Percentiles rank a stretch among this genome's conserved stretches.
phyloP scores from a whole-genome alignment of 495 filamentous ascomycete species.

The Penicillium crystallinum region DNA sequence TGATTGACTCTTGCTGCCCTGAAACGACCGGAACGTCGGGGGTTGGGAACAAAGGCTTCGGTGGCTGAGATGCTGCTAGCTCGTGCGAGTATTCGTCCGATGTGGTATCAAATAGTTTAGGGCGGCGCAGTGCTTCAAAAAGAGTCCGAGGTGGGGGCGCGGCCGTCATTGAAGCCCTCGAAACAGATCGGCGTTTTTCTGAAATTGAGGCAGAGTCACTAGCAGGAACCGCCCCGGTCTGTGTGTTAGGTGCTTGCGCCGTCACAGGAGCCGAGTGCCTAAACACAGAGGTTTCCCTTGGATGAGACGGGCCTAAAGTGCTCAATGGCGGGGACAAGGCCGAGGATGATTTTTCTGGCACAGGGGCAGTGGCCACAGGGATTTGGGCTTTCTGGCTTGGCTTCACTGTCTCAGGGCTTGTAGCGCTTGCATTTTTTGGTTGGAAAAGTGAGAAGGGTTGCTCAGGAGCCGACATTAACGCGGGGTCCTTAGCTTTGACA shows the following conservation, averaged over 20 bases:
- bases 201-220: not conserved
- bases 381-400: not conserved
- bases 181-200: not conserved
- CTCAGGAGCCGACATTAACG: not conserved
- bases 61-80: not conserved
- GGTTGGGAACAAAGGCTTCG: not conserved
- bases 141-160: not conserved
- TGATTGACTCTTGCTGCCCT: not conserved
- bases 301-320: not conserved
- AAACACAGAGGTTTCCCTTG: not conserved
- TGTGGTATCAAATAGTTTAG: constrained; percentile 9
- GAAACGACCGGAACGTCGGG: not conserved
- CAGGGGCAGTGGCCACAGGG: not conserved
- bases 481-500: not conserved
- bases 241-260: not conserved
- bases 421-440: not conserved
- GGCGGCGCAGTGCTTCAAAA: constrained; percentile 1
- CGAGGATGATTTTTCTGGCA: not conserved
- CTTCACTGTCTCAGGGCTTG: not conserved
- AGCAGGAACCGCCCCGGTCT: not conserved
- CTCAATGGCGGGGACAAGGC: not conserved
- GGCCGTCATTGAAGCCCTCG: not conserved
- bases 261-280: not conserved
- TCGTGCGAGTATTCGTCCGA: constrained; percentile 3
- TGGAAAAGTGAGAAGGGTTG: not conserved